Evolutionary conservation across 2,329 filamentous ascomycete species (phyloP), one percentile per base, ranked within the genome.

Genomic region (Mycocentrospora acerina): DNA sequence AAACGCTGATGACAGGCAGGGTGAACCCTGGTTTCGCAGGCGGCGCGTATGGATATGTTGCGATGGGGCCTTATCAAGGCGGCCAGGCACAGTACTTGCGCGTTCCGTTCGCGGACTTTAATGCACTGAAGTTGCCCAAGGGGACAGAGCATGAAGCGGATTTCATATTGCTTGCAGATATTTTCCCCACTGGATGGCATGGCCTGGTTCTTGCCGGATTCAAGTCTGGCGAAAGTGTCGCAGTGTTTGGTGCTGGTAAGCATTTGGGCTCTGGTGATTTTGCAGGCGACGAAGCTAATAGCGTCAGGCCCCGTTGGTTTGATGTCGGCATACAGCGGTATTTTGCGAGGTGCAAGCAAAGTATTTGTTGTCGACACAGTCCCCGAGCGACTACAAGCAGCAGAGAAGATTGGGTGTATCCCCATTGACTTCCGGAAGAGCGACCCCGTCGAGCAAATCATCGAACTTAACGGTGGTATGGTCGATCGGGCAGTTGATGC

Each of bases 51-150:
- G 78, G 80, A 5, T 80, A 84, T 51, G 80, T 84, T n/a, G 70
- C 76, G 9, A 79, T 80, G 78, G 79, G 80, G 1, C 71, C 71
- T 1, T 76, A 75, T 42, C 71, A 74, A 37, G 76, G 74, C 40
- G 77, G 78, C 11, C 79, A 83, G 56, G 82, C 81, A 3, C 80
- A 85, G 56, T 85, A 81, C 41, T 66, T 85, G 13, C 73, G 80
- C 3, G 77, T 85, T 2, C 82, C 82, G 0, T 85, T 79, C 40
- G 82, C 82, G 1, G 82, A 85, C 55, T 84, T 84, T 66, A 85
- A 85, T 43, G 78, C 78, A 5, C 62, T 86, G 22, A 77, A 77
- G 36, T 66, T 86, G 2, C 82, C 82, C 1, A 67, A 74, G 6
- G 81, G 81, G 1, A 81, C 69, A 12, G 79, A 83, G 44, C 70